phyloP scores from a whole-genome alignment of 352 stramenopile genomes.

The Pythium aristosporum region DNA sequence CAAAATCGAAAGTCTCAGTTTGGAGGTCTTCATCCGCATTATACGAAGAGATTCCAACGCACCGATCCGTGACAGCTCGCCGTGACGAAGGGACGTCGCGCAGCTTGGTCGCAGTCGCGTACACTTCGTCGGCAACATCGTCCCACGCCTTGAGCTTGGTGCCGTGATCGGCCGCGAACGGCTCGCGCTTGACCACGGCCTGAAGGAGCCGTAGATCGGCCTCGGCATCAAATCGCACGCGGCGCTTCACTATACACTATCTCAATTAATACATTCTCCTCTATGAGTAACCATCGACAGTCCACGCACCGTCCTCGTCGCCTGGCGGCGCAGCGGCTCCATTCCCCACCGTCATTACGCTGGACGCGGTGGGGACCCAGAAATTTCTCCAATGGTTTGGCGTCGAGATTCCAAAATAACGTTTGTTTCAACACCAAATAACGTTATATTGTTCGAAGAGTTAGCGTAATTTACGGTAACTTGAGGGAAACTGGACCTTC shows the following conservation, averaged over 20 bases:
- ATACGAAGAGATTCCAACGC: neutral
- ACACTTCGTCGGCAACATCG: constrained; percentile 41
- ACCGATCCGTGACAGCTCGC: constrained; percentile 43
- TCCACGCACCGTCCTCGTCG: constrained; percentile 22
- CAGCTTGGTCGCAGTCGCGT: constrained; percentile 31
- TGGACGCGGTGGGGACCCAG: no score
- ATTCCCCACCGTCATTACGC: constrained; percentile 3
- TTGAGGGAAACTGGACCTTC: neutral
- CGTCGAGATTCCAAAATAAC: constrained; percentile 4
- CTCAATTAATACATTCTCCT: neutral
- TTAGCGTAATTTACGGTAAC: constrained; percentile 2
- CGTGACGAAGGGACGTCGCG: constrained; percentile 33
- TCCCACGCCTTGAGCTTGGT: constrained; percentile 54
- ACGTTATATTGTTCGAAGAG: constrained; percentile 22
- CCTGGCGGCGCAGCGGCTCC: neutral
- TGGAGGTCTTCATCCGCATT: neutral
- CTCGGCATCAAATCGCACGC: constrained; percentile 39
- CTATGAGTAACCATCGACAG: neutral
- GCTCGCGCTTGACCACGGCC: constrained; percentile 40
- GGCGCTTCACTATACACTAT: constrained; percentile 22
- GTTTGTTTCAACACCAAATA: constrained; percentile 24
- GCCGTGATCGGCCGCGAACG: constrained; percentile 46
- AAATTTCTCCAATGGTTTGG: neutral
- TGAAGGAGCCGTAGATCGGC: constrained; percentile 45
- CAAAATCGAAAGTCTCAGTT: neutral